phyloP scores from a whole-genome alignment of 306 rosid species.

The Dryas octopetala region DNA sequence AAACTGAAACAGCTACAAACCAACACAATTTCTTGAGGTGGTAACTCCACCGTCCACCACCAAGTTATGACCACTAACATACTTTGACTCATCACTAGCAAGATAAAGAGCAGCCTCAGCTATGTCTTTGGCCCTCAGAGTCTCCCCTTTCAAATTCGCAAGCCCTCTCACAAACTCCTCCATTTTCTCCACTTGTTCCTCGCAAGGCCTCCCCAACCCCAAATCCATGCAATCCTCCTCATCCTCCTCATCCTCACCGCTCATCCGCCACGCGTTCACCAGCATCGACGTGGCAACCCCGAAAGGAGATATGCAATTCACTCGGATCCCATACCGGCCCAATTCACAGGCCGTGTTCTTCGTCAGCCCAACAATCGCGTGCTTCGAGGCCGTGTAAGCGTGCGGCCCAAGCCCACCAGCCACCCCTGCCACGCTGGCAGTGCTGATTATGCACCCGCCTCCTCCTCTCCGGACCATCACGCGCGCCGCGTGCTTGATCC shows the following conservation, averaged over 20 bases:
- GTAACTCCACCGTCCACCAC: conserved; percentile 95
- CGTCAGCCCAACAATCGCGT: conserved; percentile 85
- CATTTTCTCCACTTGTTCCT: conserved; percentile 63
- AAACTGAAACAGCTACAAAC: conserved; percentile 27
- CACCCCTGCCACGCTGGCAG: conserved; percentile 76
- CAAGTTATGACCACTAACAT: conserved; percentile 89
- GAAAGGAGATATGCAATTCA: conserved; percentile 84
- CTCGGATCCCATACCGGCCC: conserved; percentile 73
- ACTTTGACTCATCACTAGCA: conserved; percentile 88
- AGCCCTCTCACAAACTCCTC: conserved; percentile 83
- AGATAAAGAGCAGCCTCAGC: conserved; percentile 95
- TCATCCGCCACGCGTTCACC: conserved; percentile 65
- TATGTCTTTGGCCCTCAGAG: conserved; percentile 63
- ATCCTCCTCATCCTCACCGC: conserved; percentile 26
- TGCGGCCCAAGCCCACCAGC: conserved; percentile 89
- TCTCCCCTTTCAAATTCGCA: conserved; percentile 67
- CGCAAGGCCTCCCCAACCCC: conserved; percentile 42
- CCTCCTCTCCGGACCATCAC: conserved; percentile 65
- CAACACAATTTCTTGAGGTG: conserved; percentile 71
- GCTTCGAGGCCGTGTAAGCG: conserved; percentile 88
- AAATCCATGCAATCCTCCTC: conserved; percentile 28
- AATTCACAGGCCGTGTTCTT: conserved; percentile 81
- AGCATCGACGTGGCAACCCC: conserved; percentile 93
- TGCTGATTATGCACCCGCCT: conserved; percentile 65
- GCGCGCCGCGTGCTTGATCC: conserved; percentile 80